These are phyloP conservation scores for Plasmopara viticola DNA, from an alignment of 352 stramenopile species.

Conservation along the genomic window DNA sequence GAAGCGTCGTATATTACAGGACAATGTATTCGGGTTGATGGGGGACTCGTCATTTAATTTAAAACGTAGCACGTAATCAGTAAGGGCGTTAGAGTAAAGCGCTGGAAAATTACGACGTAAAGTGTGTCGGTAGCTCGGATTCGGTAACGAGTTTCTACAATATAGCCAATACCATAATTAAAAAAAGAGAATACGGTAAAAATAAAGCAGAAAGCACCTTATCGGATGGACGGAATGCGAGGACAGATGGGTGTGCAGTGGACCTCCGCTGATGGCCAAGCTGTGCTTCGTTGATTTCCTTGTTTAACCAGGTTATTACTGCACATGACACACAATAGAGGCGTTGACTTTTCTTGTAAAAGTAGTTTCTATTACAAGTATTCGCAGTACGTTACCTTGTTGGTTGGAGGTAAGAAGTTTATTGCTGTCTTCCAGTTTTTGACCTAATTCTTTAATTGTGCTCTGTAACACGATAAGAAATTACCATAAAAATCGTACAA, in stretches of 20 bases:
- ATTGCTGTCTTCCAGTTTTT: conserved; percentile 85
- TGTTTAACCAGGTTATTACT: conserved; percentile 90
- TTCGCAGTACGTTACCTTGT: conserved; percentile 44
- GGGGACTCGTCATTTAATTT: conserved; percentile 65
- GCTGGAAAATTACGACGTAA: too few species aligned
- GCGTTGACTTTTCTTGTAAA: neutral
- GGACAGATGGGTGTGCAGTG: conserved; percentile 59
- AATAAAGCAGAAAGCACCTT: conserved; percentile 21
- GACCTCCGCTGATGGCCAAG: conserved; percentile 59
- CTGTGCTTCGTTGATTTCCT: conserved; percentile 88
- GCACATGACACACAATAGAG: neutral
- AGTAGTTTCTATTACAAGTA: neutral
- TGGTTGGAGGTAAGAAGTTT: conserved; percentile 85
- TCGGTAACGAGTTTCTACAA: too few species aligned
- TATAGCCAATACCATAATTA: neutral
- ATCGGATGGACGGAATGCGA: conserved; percentile 52
- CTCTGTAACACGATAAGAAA: conserved; percentile 22
- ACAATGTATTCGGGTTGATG: conserved; percentile 75
- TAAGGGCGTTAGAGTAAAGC: too few species aligned
- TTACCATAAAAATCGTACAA: conserved; percentile 1
- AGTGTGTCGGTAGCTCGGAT: too few species aligned
- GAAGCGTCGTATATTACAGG: conserved; percentile 81
- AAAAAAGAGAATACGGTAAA: neutral
- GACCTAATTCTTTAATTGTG: conserved; percentile 64
- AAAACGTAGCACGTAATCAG: neutral